Evolutionary conservation across 176 grass and related monocot genomes (phyloP).

Genomic region (Oryza coarctata): DNA sequence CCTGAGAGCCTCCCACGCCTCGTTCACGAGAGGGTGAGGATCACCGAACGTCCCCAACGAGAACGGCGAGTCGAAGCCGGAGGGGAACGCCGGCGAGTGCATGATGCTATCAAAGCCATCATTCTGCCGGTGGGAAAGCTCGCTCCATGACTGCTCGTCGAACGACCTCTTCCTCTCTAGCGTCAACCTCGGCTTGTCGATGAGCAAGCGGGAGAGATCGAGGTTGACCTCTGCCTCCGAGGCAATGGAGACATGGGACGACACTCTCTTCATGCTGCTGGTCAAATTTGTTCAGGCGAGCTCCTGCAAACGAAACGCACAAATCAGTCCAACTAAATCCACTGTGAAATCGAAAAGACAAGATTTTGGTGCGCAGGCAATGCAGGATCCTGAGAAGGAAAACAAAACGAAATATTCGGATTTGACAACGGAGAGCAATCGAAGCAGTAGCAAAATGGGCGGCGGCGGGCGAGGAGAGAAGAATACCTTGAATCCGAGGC

Average conservation of each 20-base stretch:
- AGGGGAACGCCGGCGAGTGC: slow-evolving; percentile 48
- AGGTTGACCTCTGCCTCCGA: slow-evolving; percentile 75
- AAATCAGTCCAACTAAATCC: background rate
- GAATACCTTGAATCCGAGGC: background rate
- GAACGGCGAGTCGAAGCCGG: slow-evolving; percentile 57
- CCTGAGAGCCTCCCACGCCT: slow-evolving; percentile 81
- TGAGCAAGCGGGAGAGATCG: slow-evolving; percentile 50
- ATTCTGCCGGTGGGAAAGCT: slow-evolving; percentile 46
- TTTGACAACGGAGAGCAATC: background rate
- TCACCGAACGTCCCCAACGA: slow-evolving; percentile 44
- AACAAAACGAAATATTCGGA: background rate
- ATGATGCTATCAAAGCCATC: slow-evolving; percentile 65
- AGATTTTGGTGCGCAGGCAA: background rate
- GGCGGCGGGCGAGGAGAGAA: background rate
- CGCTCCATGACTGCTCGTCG: slow-evolving; percentile 77
- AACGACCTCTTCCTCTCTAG: slow-evolving; percentile 82
- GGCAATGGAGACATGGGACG: slow-evolving; percentile 55
- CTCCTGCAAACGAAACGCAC: background rate
- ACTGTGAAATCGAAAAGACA: background rate
- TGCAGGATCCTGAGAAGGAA: background rate
- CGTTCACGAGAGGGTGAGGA: slow-evolving; percentile 60
- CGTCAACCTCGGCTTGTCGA: slow-evolving; percentile 52
- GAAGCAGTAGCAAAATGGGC: background rate
- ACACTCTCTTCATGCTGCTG: slow-evolving; percentile 49
- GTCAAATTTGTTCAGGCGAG: background rate